Evolutionary conservation across 495 filamentous ascomycete genomes (phyloP).

Genomic region (Mytilinidion resinicola): DNA sequence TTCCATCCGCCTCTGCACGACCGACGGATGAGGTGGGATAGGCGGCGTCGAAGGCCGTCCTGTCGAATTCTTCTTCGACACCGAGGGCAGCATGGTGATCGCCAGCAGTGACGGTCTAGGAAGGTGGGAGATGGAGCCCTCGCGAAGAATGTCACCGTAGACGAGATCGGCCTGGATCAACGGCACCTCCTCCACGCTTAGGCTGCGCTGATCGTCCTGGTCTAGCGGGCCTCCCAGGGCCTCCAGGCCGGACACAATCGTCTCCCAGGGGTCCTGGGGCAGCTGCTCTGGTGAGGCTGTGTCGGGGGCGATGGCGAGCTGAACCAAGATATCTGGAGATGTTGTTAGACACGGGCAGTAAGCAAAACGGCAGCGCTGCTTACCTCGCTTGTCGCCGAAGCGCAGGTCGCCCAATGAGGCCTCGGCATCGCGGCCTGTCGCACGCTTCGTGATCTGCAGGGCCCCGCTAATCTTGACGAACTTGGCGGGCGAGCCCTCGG

Average conservation of each 20-base stretch:
- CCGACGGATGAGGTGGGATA: constrained; percentile 90
- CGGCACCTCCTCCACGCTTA: constrained; percentile 91
- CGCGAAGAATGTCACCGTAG: constrained; percentile 90
- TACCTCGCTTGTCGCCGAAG: constrained; percentile 90
- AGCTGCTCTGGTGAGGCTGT: constrained; percentile 76
- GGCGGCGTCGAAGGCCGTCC: constrained; percentile 65
- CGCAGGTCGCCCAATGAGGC: constrained; percentile 86
- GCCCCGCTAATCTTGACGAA: constrained; percentile 98
- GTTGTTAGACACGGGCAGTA: constrained; percentile 16
- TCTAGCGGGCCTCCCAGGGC: constrained; percentile 89
- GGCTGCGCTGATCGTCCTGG: constrained; percentile 72
- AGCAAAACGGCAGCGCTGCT: constrained; percentile 13
- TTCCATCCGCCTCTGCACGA: constrained; percentile 97
- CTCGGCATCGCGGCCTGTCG: constrained; percentile 93
- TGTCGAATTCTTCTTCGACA: constrained; percentile 50
- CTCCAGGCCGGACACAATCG: constrained; percentile 89
- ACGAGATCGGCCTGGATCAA: constrained; percentile 91
- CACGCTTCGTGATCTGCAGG: constrained; percentile 92
- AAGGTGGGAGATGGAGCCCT: constrained; percentile 80
- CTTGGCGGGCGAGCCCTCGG: constrained; percentile 93
- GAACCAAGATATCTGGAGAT: constrained; percentile 74
- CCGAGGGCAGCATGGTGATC: constrained; percentile 93
- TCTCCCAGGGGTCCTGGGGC: constrained; percentile 95
- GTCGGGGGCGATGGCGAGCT: constrained; percentile 88
- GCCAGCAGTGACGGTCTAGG: constrained; percentile 88